Conservation (phyloP, 2,329 filamentous ascomycete genomes). For the Penicillium sp. region DNA sequence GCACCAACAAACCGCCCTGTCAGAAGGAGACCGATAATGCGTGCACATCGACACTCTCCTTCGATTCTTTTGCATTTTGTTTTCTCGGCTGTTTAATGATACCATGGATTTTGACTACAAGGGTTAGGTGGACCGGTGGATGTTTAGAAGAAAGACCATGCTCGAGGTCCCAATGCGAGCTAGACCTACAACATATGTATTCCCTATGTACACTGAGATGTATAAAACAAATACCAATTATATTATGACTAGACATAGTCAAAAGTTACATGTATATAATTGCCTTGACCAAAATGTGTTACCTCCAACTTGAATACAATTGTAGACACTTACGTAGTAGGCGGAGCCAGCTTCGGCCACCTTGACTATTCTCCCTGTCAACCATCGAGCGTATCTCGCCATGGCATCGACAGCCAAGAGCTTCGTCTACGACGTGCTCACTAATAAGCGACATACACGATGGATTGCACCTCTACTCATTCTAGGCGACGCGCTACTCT, state of each 20-base stretch:
- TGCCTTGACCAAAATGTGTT: neutral
- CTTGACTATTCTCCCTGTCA: slow-evolving; percentile 17
- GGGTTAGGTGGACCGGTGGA: slow-evolving; percentile 3
- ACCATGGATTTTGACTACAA: slow-evolving; percentile 23
- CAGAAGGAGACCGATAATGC: slow-evolving; percentile 17
- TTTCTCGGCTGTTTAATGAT: slow-evolving; percentile 26
- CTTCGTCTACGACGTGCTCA: slow-evolving; percentile 44
- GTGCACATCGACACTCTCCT: neutral
- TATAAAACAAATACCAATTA: slow-evolving; percentile 15
- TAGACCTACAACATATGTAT: slow-evolving; percentile 6
- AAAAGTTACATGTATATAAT: neutral
- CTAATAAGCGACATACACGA: slow-evolving; percentile 57
- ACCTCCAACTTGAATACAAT: neutral
- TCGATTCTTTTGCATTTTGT: neutral
- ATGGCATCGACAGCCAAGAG: slow-evolving; percentile 36
- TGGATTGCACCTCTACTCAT: slow-evolving; percentile 69
- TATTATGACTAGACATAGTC: neutral
- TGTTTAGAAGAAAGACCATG: slow-evolving; percentile 8
- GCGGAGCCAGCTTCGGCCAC: slow-evolving; percentile 22
- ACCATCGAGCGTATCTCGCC: slow-evolving; percentile 10
- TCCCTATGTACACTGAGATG: slow-evolving; percentile 19
- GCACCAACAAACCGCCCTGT: slow-evolving; percentile 16
- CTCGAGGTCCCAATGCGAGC: slow-evolving; percentile 10
- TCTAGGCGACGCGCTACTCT: slow-evolving; percentile 69
- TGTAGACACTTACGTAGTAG: neutral